Evolutionary conservation across 495 filamentous ascomycete genomes (phyloP), one percentile per base, ranked within the genome.

Genomic region (Xylaria palmicola): DNA sequence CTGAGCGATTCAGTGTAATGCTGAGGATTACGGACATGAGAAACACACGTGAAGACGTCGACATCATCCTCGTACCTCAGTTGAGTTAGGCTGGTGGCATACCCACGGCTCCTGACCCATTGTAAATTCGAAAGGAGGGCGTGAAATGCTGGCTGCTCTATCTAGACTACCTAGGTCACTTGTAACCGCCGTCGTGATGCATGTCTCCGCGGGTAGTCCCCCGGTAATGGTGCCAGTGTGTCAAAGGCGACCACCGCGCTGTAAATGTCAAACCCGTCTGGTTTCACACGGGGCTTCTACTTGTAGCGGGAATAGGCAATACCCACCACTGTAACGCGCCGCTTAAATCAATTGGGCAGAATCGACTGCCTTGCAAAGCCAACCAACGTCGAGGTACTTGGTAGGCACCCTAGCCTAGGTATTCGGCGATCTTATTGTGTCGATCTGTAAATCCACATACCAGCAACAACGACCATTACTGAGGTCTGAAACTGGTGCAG

Each of bases 361-460:
- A 45, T 45, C 26, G 43, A 45, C 43, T 4, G 3, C 43, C 10
- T n/a, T n/a, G n/a, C n/a, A n/a, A n/a, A n/a, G 43, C 43, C 22
- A 27, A 13, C 43, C 12, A 47, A 47, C 15, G 20, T 24, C 12
- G 43, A 27, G 1, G 20, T 29, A 17, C 26, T 26, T 48, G 10
- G 9, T 22, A 24, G 48, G 3, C 36, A 1, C 20, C 26, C 47
- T 48, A 15, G 44, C 6, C 29, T 24, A n/a, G n/a, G n/a, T 32
- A 26, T 37, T 27, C 30, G 32, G 36, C 19, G 20, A 53, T 53
- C 32, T 36, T 5, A n/a, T 39, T 7, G 20, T 22, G 50, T 17
- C 20, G 32, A 53, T 53, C 50, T n/a, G 50, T 32, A 53, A 37
- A 36, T 37, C 50, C 50, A 40, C n/a, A n/a, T n/a, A n/a, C n/a